Evolutionary conservation across 2,329 filamentous ascomycete genomes (phyloP), one percentile per base, ranked within the genome.

Genomic region (Dryadomyces quercivorus): DNA sequence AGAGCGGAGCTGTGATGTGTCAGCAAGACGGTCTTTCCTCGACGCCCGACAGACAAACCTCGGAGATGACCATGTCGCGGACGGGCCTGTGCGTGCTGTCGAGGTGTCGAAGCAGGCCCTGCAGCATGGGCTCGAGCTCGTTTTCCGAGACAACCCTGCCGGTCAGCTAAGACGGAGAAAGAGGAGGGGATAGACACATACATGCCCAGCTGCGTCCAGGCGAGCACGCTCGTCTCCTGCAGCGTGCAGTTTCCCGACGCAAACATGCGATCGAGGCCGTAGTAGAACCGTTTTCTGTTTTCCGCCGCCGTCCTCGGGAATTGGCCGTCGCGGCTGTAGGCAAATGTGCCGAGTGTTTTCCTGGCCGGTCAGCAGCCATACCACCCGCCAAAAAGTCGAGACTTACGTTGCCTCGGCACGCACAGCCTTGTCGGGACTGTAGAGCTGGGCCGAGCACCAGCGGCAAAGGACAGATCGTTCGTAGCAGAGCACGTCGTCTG

Each of bases 1-100:
- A 57, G 82, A 83, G 20, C 86, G 75, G 43, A 95, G 72, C 68
- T 71, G 40, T 3, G 13, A 26, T 31, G 26, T 31, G n/a, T 2
- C 8, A 2, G 13, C 16, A 10, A 20, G 10, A 13, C 7, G 49
- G 49, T 18, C 16, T 8, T 5, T 31, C 8, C 26, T 31, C 26
- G 26, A 31, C n/a, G n/a, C 4, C n/a, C n/a, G n/a, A 42, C 38
- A 6, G 12, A 44, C 42, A 5, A 38, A 59, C 51, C 53, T 59
- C 58, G 4, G 51, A 51, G 15, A 60, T 54, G 1, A 54, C 58
- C 50, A 53, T 34, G 15, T 58, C 51, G 31, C 54, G 55, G 18
- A 58, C 43, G 1, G 59, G 56, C 46, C 38, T 52, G 21, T 56
- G 46, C 12, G 18, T 21, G 49, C 56, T 58, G 38, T 56, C 54